Evolutionary conservation across 208 protist genomes (phyloP).

Genomic region (Lotmaria passim): DNA sequence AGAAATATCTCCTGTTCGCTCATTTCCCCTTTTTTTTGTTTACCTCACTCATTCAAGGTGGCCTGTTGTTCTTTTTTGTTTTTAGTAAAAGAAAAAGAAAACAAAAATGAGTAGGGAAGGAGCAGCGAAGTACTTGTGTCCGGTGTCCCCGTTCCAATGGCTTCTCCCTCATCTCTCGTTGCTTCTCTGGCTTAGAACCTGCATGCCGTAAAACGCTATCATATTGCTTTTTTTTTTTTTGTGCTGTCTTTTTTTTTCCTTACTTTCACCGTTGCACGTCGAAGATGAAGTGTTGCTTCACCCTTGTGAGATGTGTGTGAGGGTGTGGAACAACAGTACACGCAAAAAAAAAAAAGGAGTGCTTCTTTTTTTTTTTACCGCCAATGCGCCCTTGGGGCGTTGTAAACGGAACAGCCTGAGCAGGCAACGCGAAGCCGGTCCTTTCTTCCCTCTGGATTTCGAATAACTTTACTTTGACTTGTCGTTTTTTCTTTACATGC

Average conservation of each 20-base stretch:
- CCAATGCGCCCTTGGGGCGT: too few relatives aligned
- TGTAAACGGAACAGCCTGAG: too few relatives aligned
- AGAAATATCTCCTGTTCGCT: not conserved
- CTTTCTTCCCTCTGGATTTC: conserved; percentile 8
- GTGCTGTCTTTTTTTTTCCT: too few relatives aligned
- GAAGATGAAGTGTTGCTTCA: too few relatives aligned
- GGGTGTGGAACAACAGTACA: too few relatives aligned
- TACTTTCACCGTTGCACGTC: too few relatives aligned
- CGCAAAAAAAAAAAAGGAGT: too few relatives aligned
- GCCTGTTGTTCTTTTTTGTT: not conserved
- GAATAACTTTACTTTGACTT: conserved; percentile 11
- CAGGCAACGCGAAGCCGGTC: not conserved
- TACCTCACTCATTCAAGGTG: not conserved
- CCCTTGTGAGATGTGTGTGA: too few relatives aligned
- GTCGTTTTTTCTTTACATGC: conserved; percentile 5
- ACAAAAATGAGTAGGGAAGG: too few relatives aligned
- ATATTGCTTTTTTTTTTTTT: not conserved
- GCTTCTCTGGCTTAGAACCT: not conserved
- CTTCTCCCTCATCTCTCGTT: not conserved
- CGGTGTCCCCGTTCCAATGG: not conserved
- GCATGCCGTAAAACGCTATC: not conserved
- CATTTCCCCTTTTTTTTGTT: not conserved
- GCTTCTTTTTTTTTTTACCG: too few relatives aligned
- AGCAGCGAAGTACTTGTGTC: conserved; percentile 1
- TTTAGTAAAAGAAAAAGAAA: not conserved